Conservation (phyloP, 176 grass and related monocot genomes). For the Triticum aestivum region IWGSC_CS_RefSeq_v2.1 NC_057808.1:341394161-341394660, state of each 20-base stretch:
- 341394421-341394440: constrained; percentile 91
- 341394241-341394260: constrained; percentile 63
- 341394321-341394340: constrained; percentile 83
- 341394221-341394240: constrained; percentile 64
- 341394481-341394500: constrained; percentile 57
- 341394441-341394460: constrained; percentile 92
- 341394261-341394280: constrained; percentile 89
- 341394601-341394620: constrained; percentile 60
- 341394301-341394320: constrained; percentile 70
- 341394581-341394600: constrained; percentile 64
- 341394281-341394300: constrained; percentile 71
- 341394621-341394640: constrained; percentile 98
- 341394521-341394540: constrained; percentile 98
- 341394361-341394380: constrained; percentile 56
- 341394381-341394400: constrained; percentile 59
- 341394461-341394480: constrained; percentile 88
- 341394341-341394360: constrained; percentile 83
- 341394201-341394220: constrained; percentile 75
- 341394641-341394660: constrained; percentile 97
- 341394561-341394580: constrained; percentile 64
- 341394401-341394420: constrained; percentile 89
- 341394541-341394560: constrained; percentile 76
- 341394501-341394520: constrained; percentile 68
- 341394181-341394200: constrained; percentile 72
- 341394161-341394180: constrained; percentile 52